phyloP scores from a whole-genome alignment of 805 yeast species.

The Hanseniaspora meyeri region DNA sequence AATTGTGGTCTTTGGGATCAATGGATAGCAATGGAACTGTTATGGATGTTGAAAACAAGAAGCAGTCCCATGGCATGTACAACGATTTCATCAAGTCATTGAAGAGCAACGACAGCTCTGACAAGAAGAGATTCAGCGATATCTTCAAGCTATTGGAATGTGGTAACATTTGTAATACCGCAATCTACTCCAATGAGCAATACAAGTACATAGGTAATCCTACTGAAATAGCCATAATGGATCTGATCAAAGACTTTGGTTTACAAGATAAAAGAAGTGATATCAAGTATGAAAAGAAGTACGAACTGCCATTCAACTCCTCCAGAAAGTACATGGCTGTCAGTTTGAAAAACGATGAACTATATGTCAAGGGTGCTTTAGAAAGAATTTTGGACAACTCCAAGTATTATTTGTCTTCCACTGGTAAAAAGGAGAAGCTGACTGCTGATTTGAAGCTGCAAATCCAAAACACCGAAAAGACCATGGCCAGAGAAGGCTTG shows the following conservation, averaged over 20 bases:
- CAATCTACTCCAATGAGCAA: conserved; percentile 54
- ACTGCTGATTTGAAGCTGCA: conserved; percentile 36
- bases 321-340: conserved; percentile 86
- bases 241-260: conserved; percentile 57
- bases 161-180: conserved; percentile 66
- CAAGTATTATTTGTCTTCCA: conserved; percentile 43
- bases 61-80: conserved; percentile 30
- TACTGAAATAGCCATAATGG: conserved; percentile 83
- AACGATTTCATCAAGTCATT: conserved; percentile 32
- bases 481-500: conserved; percentile 69
- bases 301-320: conserved; percentile 79
- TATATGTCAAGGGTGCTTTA: conserved; percentile 81
- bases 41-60: conserved; percentile 34
- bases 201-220: conserved; percentile 80
- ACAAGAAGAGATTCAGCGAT: conserved; percentile 33
- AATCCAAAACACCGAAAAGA: conserved; percentile 47
- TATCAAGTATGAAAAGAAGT: conserved; percentile 36
- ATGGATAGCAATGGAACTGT: conserved; percentile 32
- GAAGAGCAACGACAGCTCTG: conserved; percentile 26
- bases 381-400: conserved; percentile 59
- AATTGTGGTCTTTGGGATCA: conserved; percentile 61
- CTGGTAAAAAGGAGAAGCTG: conserved; percentile 49
- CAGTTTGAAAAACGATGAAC: conserved; percentile 43
- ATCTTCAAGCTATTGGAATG: conserved; percentile 44
- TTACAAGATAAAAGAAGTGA: conserved; percentile 57